Base-by-base conservation (phyloP, 306 rosid species). In the Vigna trinervia region DNA sequence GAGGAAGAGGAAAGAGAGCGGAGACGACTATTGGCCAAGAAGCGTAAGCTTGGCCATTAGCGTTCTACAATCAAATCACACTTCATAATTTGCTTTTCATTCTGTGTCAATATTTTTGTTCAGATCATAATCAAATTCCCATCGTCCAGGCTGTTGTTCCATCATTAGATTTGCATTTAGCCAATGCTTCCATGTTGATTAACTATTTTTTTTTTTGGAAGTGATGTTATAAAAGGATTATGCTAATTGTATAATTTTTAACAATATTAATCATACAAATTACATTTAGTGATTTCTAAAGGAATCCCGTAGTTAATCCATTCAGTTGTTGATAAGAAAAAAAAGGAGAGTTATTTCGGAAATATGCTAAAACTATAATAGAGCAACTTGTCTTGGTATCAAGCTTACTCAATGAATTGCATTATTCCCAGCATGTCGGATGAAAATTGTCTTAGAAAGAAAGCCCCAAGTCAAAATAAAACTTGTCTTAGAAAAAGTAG, bases 1-100 rank as follows among this genome's bases (percentile, higher is more conserved):
- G 87, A 78, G 63, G 92, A 87, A 68, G 96, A 87, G 43, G 85
- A 83, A 79, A 78, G 81, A 56, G 82, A 79, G 50, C 83, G 86
- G 30, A 48, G 57, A 78, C 77, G 83, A 14, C 69, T 79, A 43
- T 4, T 63, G 80, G 69, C 71, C 22, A 90, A 88, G 86, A 90
- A 73, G 87, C 91, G 86, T 2, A 86, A 51, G 84, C 69, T 81
- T 19, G 90, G 67, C 11, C 11, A 17, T 13, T 23, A 67, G 53
- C 26, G 19, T 56, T 38, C 70, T 38, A 34, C 39, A 26, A 52
- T 7, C 58, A 17, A 38, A 58, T 28, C 17, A 0, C 3, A 26
- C 28, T 26, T 2, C 28, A 26, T 26, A 2, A 26, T 26, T 26
- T 26, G 4, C 28, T 26, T 26, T 26, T 2, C 28, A 26, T 26